Evolutionary conservation across 345 rosid species (phyloP).

Genomic region (Eutrema heterophyllum): DNA sequence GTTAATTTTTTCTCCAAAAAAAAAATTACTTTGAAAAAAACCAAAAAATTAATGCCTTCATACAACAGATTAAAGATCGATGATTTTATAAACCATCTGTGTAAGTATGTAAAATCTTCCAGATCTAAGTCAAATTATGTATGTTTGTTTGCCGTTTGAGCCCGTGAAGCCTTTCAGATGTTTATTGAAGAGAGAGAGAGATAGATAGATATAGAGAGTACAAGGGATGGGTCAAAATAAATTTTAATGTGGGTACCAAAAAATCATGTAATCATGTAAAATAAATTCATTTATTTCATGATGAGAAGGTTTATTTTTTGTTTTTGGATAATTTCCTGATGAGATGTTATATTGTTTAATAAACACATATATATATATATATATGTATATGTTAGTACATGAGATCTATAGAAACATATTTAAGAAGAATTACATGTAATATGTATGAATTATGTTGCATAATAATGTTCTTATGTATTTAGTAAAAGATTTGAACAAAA

Average conservation of each 20-base stretch:
- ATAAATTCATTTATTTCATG: not conserved
- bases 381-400: not conserved
- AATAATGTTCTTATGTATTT: not conserved
- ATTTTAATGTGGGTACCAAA: slow-evolving; percentile 16
- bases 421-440: not conserved
- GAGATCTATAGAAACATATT: not conserved
- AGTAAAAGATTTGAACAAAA: not conserved
- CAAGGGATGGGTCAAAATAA: slow-evolving; percentile 27
- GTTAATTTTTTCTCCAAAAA: not conserved
- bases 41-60: not conserved
- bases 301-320: not conserved
- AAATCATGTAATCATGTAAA: slow-evolving; percentile 15
- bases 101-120: not conserved
- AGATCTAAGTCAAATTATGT: slow-evolving; percentile 18
- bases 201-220: slow-evolving; percentile 3
- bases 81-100: not conserved
- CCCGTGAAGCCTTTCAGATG: slow-evolving; percentile 15
- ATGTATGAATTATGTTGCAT: not conserved
- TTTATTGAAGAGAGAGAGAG: slow-evolving; percentile 25
- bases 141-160: slow-evolving; percentile 13
- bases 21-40: not conserved
- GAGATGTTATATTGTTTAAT: not conserved
- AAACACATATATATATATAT: not conserved
- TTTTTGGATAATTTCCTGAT: too few relatives aligned
- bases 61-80: slow-evolving; percentile 6